Conservation (phyloP, 2,329 filamentous ascomycete species). For the Hypoxylon sp. region DNA sequence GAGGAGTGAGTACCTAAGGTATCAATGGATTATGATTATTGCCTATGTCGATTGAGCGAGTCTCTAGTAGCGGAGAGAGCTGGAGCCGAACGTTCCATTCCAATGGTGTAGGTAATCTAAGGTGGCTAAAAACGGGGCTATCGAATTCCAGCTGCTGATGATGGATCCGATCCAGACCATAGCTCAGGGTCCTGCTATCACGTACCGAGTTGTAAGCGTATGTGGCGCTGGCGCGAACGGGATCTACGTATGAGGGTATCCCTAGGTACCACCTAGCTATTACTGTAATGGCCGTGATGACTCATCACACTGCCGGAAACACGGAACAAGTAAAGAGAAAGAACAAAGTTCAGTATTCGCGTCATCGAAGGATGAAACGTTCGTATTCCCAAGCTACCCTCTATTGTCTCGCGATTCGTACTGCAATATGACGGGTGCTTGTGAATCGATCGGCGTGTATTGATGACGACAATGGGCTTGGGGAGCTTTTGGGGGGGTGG, state of each 20-base stretch:
- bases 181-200: neutral
- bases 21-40: neutral
- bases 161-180: neutral
- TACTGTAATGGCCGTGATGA: neutral
- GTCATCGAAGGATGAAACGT: too few species aligned
- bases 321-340: neutral
- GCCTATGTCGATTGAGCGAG: too few species aligned
- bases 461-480: neutral
- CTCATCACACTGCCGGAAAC: neutral
- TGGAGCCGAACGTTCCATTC: neutral
- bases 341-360: neutral
- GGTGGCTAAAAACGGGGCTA: too few species aligned
- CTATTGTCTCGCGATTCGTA: neutral
- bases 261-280: neutral
- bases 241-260: too few species aligned
- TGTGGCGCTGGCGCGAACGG: neutral
- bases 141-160: neutral
- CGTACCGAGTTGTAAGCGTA: neutral
- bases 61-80: too few species aligned
- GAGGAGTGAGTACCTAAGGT: slow-evolving; percentile 3
- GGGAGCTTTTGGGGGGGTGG: neutral
- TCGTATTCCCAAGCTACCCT: neutral
- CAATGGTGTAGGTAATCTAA: neutral
- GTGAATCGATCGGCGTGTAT: neutral
- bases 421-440: neutral